Evolutionary conservation across 257 asterid species (phyloP).

Genomic region (Nicotiana noctiflora): DNA sequence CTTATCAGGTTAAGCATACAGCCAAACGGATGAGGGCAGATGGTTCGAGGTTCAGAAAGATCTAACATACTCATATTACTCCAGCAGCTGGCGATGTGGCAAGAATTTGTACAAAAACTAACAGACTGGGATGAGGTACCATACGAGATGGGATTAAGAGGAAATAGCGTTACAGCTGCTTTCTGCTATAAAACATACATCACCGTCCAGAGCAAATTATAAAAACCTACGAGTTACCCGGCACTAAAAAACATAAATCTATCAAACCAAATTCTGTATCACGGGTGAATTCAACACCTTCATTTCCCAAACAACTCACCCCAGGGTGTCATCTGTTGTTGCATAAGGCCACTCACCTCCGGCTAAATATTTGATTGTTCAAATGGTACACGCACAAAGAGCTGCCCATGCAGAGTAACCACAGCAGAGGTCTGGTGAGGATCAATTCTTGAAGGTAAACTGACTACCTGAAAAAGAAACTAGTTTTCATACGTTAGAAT

Average conservation of each 20-base stretch:
- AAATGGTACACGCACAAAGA: slow-evolving; percentile 90
- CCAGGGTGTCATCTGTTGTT: neutral
- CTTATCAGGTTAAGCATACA: too few relatives aligned
- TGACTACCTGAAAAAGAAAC: slow-evolving; percentile 54
- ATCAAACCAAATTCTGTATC: neutral
- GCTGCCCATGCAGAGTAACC: slow-evolving; percentile 87
- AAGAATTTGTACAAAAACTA: neutral
- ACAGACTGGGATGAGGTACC: neutral
- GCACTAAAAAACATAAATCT: neutral
- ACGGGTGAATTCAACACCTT: slow-evolving; percentile 1
- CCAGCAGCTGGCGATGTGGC: neutral
- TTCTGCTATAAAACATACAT: neutral
- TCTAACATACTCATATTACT: neutral
- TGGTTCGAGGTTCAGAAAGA: neutral
- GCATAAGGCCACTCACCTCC: neutral
- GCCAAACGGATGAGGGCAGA: neutral
- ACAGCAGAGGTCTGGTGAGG: slow-evolving; percentile 95
- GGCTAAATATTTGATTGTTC: slow-evolving; percentile 49
- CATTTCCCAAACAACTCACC: neutral
- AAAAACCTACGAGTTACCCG: neutral
- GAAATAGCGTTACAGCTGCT: neutral
- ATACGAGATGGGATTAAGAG: neutral
- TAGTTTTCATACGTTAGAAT: neutral
- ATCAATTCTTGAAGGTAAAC: slow-evolving; percentile 84
- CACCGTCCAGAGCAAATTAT: neutral